phyloP scores from a whole-genome alignment of 2,329 filamentous ascomycete genomes.

The Bipolaris sorokiniana region DNA sequence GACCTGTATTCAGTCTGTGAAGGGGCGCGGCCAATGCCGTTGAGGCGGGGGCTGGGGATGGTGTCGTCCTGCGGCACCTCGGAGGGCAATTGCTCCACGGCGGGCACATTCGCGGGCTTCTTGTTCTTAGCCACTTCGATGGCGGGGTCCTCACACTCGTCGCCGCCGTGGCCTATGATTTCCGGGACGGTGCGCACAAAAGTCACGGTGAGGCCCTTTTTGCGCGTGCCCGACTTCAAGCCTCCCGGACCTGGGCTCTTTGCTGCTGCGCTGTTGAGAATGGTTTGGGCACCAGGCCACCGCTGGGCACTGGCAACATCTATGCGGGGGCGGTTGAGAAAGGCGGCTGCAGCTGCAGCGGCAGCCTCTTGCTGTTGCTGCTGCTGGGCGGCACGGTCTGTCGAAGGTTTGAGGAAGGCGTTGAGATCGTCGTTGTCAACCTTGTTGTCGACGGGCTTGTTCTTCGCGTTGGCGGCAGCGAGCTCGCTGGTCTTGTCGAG shows the following conservation, averaged over 20 bases:
- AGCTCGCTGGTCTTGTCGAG: slow-evolving; percentile 50
- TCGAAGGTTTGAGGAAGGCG: slow-evolving; percentile 64
- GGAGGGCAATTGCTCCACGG: slow-evolving; percentile 23
- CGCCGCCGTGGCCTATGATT: slow-evolving; percentile 88
- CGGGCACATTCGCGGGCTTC: slow-evolving; percentile 35
- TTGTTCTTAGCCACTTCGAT: slow-evolving; percentile 72
- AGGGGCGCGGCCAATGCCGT: slow-evolving; percentile 37
- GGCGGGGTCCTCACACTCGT: slow-evolving; percentile 77
- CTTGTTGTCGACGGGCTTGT: slow-evolving; percentile 27
- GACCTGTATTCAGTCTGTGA: slow-evolving; percentile 36
- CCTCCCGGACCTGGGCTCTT: slow-evolving; percentile 48
- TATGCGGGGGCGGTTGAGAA: slow-evolving; percentile 50
- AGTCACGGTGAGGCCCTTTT: slow-evolving; percentile 74
- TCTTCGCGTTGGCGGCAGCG: slow-evolving; percentile 34
- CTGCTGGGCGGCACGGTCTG: slow-evolving; percentile 50
- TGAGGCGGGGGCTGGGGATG: slow-evolving; percentile 32
- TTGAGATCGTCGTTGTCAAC: slow-evolving; percentile 53
- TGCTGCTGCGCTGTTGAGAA: slow-evolving; percentile 46
- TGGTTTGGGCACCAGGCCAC: slow-evolving; percentile 58
- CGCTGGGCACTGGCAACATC: slow-evolving; percentile 58
- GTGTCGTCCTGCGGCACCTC: slow-evolving; percentile 40
- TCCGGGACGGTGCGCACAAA: slow-evolving; percentile 77
- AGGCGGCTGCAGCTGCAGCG: slow-evolving; percentile 35
- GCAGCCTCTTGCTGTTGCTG: slow-evolving; percentile 25
- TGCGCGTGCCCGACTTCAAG: slow-evolving; percentile 49